Conservation (phyloP, 352 stramenopile genomes). For the Thalassiosira oceanica region DNA sequence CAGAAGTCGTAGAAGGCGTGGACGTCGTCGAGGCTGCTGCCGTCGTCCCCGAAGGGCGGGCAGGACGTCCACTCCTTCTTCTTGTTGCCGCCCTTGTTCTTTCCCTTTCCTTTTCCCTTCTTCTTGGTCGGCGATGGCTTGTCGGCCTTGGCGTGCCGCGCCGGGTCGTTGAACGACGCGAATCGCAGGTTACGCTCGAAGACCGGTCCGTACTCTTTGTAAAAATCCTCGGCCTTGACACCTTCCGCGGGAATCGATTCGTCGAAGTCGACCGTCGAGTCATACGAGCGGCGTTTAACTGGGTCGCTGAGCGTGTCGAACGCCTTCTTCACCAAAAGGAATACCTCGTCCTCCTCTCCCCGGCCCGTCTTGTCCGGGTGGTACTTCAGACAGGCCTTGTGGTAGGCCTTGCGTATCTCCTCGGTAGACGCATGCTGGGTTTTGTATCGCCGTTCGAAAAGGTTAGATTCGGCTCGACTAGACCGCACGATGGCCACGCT, state of each 20-base stretch:
- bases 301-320: slow-evolving; percentile 81
- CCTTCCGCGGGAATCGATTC: slow-evolving; percentile 76
- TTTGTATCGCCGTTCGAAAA: no score
- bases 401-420: slow-evolving; percentile 79
- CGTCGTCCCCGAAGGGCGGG: slow-evolving; percentile 75
- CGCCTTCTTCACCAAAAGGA: slow-evolving; percentile 83
- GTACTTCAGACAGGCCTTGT: slow-evolving; percentile 81
- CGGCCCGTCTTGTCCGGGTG: slow-evolving; percentile 85
- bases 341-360: slow-evolving; percentile 82
- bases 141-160: slow-evolving; percentile 15
- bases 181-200: slow-evolving; percentile 84
- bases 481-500: no score
- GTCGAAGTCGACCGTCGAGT: slow-evolving; percentile 83
- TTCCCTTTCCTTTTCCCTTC: slow-evolving; percentile 25
- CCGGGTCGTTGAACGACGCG: slow-evolving; percentile 63
- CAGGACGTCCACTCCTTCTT: slow-evolving; percentile 20
- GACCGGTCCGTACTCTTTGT: slow-evolving; percentile 70
- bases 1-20: slow-evolving; percentile 87
- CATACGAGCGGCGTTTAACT: slow-evolving; percentile 78
- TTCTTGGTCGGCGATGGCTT: slow-evolving; percentile 1
- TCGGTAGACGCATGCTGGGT: slow-evolving; percentile 58
- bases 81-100: slow-evolving; percentile 26
- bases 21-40: slow-evolving; percentile 76
- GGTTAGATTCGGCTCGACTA: no score
- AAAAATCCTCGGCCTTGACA: slow-evolving; percentile 79